Base-by-base conservation (phyloP, 805 yeast species). In the Nakazawaea laoshanensis region DNA sequence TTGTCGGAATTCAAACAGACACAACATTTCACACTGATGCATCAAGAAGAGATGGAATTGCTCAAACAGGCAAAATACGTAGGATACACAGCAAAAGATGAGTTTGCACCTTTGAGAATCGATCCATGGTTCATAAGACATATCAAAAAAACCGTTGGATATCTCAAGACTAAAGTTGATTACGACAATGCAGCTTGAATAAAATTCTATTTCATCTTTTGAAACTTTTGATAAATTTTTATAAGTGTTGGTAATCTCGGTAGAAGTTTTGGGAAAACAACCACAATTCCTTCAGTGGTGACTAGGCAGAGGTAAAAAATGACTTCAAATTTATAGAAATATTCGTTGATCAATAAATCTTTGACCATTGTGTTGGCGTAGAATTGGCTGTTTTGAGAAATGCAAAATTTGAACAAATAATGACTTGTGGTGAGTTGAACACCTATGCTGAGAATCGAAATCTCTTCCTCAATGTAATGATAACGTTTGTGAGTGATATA, bases 321-420 rank as follows among this genome's bases (percentile, higher is more conserved):
- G 7, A 81, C 85, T 40, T 76, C 77, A 40, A 74, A 69, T 5
- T 79, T 79, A 35, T 63, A 63, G 48, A 84, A 82, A 0, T 83
- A 88, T 51, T 84, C 94, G 48, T 81, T 81, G 17, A 84, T 75
- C 0, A 80, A 70, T 8, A 83, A 51, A 49, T 82, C 89, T 4
- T 18, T 17, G 9, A 34, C 29, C 6, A 5, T 4, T 3, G 24
- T 15, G 5, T 22, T 18, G 9, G 12, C 13, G 21, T 29, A 34
- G 27, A 34, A 34, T 24, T 24, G 20, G 4, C 20, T 16, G 7
- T 5, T 11, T n/a, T 27, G 10, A 12, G 12, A 22, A 3, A 17
- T 11, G 17, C 19, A 5, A 12, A n/a, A 12, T 4, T 29, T 29
- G 11, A 22, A 23, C 13, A 28, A 8, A 9, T 3, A 9, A 3